Conservation (phyloP, 2,329 filamentous ascomycete species). For the Fusarium begoniae region DNA sequence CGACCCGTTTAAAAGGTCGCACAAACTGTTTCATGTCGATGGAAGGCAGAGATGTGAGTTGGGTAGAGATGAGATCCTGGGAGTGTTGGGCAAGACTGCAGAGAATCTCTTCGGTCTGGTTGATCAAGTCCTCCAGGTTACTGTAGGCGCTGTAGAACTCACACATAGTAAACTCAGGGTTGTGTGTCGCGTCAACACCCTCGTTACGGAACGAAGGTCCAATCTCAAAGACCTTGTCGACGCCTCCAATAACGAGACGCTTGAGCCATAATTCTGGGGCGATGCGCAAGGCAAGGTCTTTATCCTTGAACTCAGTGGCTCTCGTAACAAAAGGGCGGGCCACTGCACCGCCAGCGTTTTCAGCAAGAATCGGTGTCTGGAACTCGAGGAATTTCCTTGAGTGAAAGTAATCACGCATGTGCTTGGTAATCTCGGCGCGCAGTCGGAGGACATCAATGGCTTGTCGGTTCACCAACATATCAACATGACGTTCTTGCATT, state of each 20-base stretch:
- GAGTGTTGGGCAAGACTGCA: conserved; percentile 65
- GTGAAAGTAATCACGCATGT: conserved; percentile 78
- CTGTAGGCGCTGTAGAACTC: conserved; percentile 94
- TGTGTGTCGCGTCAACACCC: conserved; percentile 89
- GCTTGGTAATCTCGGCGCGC: conserved; percentile 77
- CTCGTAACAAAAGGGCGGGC: conserved; percentile 86
- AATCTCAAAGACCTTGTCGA: conserved; percentile 92
- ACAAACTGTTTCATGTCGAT: conserved; percentile 60
- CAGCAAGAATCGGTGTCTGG: conserved; percentile 86
- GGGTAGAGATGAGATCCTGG: conserved; percentile 54
- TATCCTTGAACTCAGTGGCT: conserved; percentile 78
- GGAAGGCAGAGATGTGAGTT: conserved; percentile 57
- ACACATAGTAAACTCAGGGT: conserved; percentile 97
- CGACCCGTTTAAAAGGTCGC: conserved; percentile 71
- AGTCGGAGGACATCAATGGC: conserved; percentile 76
- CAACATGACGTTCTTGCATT: conserved; percentile 82
- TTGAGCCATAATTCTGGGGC: conserved; percentile 97
- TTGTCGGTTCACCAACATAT: conserved; percentile 80
- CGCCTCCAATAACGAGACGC: conserved; percentile 85
- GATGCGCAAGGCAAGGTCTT: conserved; percentile 80
- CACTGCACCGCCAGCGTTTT: conserved; percentile 84
- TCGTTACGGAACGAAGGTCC: conserved; percentile 94
- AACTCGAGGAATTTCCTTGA: conserved; percentile 83
- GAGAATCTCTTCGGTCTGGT: conserved; percentile 78
- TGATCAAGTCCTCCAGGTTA: conserved; percentile 78